phyloP scores from a whole-genome alignment of 805 yeast species.

The Candida germanica region DNA sequence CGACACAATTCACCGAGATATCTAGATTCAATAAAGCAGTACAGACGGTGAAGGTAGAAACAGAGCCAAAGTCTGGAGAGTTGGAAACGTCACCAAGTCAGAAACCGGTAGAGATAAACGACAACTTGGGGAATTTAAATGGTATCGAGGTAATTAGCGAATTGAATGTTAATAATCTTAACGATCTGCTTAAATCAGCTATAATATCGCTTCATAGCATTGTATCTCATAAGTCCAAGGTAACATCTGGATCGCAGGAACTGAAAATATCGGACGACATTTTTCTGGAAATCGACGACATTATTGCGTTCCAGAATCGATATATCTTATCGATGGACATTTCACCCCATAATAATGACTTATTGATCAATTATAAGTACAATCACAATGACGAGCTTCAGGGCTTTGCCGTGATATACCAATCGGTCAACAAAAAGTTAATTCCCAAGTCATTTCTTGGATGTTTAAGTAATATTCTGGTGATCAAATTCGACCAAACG shows the following conservation, averaged over 20 bases:
- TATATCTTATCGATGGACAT: constrained; percentile 27
- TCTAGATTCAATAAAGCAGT: constrained; percentile 9
- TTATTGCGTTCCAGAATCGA: constrained; percentile 2
- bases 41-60: constrained; percentile 6
- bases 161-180: constrained; percentile 19
- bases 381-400: constrained; percentile 11
- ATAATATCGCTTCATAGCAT: constrained; percentile 22
- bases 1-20: not conserved
- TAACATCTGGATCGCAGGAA: too few relatives aligned
- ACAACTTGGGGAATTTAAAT: too few relatives aligned
- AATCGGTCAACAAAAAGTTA: constrained; percentile 13
- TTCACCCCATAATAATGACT: constrained; percentile 15
- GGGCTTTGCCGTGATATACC: constrained; percentile 36
- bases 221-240: too few relatives aligned
- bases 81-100: constrained; percentile 3
- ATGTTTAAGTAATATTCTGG: constrained; percentile 37
- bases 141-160: not conserved
- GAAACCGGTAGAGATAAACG: too few relatives aligned
- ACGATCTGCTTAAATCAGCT: constrained; percentile 20
- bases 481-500: constrained; percentile 38
- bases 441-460: constrained; percentile 31
- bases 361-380: constrained; percentile 4
- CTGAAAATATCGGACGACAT: too few relatives aligned
- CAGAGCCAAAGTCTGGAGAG: not conserved
- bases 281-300: too few relatives aligned